These are phyloP conservation scores for Austroboletus niveus DNA, from an alignment of 1,284 basidiomycete species.

Conservation along the genomic window DNA sequence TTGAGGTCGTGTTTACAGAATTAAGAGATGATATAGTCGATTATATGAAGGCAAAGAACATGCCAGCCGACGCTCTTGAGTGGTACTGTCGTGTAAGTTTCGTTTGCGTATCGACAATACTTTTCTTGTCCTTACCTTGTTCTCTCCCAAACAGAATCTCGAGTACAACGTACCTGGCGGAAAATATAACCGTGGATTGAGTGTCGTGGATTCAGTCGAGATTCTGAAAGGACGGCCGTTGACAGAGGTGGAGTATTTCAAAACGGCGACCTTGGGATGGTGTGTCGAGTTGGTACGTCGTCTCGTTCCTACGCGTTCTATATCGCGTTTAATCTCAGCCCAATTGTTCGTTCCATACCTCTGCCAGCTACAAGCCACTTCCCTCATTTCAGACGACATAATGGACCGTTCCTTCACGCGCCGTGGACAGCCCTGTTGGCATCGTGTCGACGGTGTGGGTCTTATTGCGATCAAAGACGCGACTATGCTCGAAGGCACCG, in stretches of 20 bases:
- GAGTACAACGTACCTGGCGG: conserved; percentile 96
- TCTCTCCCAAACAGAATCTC: conserved; percentile 58
- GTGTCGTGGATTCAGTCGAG: conserved; percentile 91
- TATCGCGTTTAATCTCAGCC: background rate
- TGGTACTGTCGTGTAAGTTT: conserved; percentile 59
- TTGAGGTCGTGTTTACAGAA: conserved; percentile 29
- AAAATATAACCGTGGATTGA: conserved; percentile 95
- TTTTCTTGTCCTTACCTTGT: background rate
- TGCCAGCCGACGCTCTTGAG: conserved; percentile 62
- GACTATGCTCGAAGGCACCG: conserved; percentile 95
- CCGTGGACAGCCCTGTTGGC: conserved; percentile 97
- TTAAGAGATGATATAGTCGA: conserved; percentile 39
- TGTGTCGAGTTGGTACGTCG: conserved; percentile 83
- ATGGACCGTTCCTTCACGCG: conserved; percentile 96
- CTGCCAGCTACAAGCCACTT: conserved; percentile 90
- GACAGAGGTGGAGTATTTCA: conserved; percentile 83
- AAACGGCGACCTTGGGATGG: conserved; percentile 93
- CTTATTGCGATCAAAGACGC: conserved; percentile 97
- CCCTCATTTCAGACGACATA: conserved; percentile 97
- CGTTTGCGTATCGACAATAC: background rate
- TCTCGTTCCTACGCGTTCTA: background rate
- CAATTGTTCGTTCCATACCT: too few relatives aligned
- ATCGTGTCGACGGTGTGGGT: conserved; percentile 71
- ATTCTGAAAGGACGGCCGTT: conserved; percentile 76
- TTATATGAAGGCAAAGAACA: conserved; percentile 48